Base-by-base conservation (phyloP, 1,284 basidiomycete genomes). In the Sporisorium exsertum region DNA sequence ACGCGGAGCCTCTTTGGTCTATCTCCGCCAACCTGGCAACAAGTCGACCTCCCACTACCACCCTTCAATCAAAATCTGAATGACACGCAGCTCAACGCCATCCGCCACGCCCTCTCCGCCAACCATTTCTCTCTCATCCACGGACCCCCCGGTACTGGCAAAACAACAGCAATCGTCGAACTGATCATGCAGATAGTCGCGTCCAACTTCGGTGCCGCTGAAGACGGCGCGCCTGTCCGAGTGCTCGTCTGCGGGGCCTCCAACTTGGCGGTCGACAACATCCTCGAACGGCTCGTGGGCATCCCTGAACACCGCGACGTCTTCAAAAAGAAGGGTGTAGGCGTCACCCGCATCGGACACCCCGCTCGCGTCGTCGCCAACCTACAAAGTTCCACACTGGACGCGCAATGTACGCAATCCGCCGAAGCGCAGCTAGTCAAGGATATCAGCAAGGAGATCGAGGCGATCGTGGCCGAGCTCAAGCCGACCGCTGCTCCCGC, bases 101-200 rank as follows among this genome's bases (percentile, higher is more conserved):
- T 95, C 45, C 88, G 86, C 55, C 93, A 94, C 78, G 91, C 91
- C 5, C 84, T 95, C 3, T 89, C 91, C 0, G 88, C 87, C 0
- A 75, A 90, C 1, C 92, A 95, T 81, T 89, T 97, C 0, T 93
- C 93, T 0, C 93, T 95, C 75, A 95, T 99, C n/a, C 95, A 97
- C 82, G 95, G 96, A 0, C 96, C 96, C 6, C 95, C 96, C 66
- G 95, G 89, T 1, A 86, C 86, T 0, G 84, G 85, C 12, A 83
- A 82, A 61, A 84, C 77, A 5, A 81, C 75, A 3, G 73, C 77
- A 0, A 63, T 83, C 13, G 94, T 93, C 22, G 84, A 85, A 60
- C 69, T 85, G 12, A 79, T 85, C 50, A 67, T 83, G 52, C 84
- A 85, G 61, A 72, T 84, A 15, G 83, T 78, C 16, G 68, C 70